These are phyloP conservation scores for Neonectria neomacrospora DNA, from an alignment of 2,329 filamentous ascomycete species.

Conservation along the genomic window DNA sequence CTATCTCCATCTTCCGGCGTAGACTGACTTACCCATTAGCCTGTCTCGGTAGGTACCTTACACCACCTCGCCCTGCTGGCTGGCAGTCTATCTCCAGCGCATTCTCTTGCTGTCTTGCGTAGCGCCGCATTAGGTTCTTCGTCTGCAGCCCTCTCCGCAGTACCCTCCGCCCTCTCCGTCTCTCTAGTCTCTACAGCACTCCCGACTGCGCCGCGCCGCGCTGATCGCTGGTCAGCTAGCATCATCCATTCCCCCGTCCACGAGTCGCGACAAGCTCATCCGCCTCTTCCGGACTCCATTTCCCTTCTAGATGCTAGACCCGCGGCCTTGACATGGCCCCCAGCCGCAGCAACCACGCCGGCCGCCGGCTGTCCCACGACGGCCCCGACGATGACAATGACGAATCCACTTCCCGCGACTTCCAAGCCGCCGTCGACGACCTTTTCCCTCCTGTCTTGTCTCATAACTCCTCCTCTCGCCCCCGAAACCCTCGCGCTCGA, in stretches of 20 bases:
- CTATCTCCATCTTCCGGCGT: not conserved
- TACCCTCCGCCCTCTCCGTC: not conserved
- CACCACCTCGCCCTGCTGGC: not conserved
- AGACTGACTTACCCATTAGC: not conserved
- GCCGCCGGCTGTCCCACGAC: constrained; percentile 32
- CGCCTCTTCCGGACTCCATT: not conserved
- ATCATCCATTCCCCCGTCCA: not conserved
- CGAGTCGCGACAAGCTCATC: constrained; percentile 3
- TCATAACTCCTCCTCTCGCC: constrained; percentile 38
- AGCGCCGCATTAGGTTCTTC: not conserved
- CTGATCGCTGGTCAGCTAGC: not conserved
- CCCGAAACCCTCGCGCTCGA: constrained; percentile 32
- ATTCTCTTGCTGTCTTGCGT: not conserved
- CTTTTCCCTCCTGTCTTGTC: constrained; percentile 34
- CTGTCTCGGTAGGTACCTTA: no score
- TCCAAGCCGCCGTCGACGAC: constrained; percentile 39
- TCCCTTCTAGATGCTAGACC: constrained; percentile 42
- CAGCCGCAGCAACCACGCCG: constrained; percentile 40
- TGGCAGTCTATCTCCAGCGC: not conserved
- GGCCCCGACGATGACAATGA: constrained; percentile 21
- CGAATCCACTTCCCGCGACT: constrained; percentile 35
- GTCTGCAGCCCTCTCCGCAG: not conserved
- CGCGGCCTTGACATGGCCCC: constrained; percentile 43
- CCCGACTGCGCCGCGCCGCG: not conserved
- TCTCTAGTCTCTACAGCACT: no score